These are phyloP conservation scores for Tetrapisispora iriomotensis DNA, from an alignment of 805 yeast species.

Conservation along the genomic window DNA sequence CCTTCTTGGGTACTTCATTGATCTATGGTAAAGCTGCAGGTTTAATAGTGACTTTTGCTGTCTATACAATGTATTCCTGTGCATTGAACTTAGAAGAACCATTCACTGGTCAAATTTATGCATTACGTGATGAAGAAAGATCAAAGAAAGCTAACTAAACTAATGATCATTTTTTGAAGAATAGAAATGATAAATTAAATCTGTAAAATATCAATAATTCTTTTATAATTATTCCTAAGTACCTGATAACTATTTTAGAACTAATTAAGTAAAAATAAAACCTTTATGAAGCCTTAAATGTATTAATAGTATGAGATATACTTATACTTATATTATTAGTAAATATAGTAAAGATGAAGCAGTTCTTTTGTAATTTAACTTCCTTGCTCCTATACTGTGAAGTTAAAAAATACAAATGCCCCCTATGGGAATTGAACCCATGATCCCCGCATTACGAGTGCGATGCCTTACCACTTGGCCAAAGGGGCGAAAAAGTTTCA, in stretches of 20 bases:
- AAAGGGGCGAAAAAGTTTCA: slow-evolving; percentile 32
- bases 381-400: too few relatives aligned
- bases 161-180: too few relatives aligned
- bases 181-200: too few relatives aligned
- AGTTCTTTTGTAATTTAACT: not conserved
- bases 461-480: slow-evolving; percentile 52
- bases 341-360: too few relatives aligned
- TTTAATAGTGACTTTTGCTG: slow-evolving; percentile 57
- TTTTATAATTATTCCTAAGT: too few relatives aligned
- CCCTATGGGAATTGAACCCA: slow-evolving; percentile 48
- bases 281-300: too few relatives aligned
- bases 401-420: slow-evolving; percentile 27
- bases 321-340: too few relatives aligned
- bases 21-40: slow-evolving; percentile 90
- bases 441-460: slow-evolving; percentile 51
- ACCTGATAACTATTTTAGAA: too few relatives aligned
- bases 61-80: slow-evolving; percentile 68
- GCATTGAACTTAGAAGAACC: slow-evolving; percentile 93
- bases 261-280: too few relatives aligned
- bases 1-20: slow-evolving; percentile 85
- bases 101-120: slow-evolving; percentile 84
- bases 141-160: too few relatives aligned
- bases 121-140: slow-evolving; percentile 44
- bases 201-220: too few relatives aligned
- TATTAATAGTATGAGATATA: too few relatives aligned